Percentiles rank a stretch among this genome's conserved stretches.
phyloP scores from a whole-genome alignment of 2,329 filamentous ascomycete genomes.

The Endocalyx cinctus region DNA sequence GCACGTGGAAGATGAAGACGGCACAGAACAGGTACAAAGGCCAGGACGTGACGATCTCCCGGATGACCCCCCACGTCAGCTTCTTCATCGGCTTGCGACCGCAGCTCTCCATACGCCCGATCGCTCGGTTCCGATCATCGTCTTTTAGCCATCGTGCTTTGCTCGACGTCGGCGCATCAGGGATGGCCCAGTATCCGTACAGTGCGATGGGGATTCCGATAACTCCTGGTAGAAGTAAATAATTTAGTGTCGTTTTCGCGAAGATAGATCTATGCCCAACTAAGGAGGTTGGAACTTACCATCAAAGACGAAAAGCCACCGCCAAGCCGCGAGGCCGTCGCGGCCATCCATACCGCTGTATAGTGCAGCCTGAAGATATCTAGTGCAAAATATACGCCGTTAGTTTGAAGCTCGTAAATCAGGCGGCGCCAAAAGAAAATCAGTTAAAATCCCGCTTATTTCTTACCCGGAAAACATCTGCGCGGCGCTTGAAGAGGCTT shows the following conservation, averaged over 20 bases:
- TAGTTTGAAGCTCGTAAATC: too few relatives aligned
- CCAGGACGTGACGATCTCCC: constrained; percentile 25
- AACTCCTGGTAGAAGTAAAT: constrained; percentile 10
- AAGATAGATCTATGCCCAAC: not conserved
- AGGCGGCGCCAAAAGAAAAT: too few relatives aligned
- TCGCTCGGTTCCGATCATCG: constrained; percentile 22
- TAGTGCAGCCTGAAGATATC: constrained; percentile 46
- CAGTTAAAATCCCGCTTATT: too few relatives aligned
- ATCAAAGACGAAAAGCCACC: constrained; percentile 44
- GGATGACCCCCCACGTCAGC: constrained; percentile 22
- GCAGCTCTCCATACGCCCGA: constrained; percentile 23
- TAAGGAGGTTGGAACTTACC: constrained; percentile 1
- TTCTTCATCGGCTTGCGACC: constrained; percentile 27
- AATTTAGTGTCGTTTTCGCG: too few relatives aligned
- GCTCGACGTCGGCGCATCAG: constrained; percentile 25
- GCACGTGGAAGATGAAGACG: constrained; percentile 27
- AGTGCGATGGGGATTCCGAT: constrained; percentile 28
- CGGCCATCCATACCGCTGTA: constrained; percentile 48
- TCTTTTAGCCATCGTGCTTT: constrained; percentile 24
- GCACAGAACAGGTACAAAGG: constrained; percentile 29
- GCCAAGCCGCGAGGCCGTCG: constrained; percentile 45
- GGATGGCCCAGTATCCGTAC: constrained; percentile 29
- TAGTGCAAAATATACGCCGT: too few relatives aligned
- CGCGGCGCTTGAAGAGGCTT: constrained; percentile 46
- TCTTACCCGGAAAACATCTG: constrained; percentile 52